phyloP scores from a whole-genome alignment of 768 basidiomycete species.

The Termitomyces sp. region DNA sequence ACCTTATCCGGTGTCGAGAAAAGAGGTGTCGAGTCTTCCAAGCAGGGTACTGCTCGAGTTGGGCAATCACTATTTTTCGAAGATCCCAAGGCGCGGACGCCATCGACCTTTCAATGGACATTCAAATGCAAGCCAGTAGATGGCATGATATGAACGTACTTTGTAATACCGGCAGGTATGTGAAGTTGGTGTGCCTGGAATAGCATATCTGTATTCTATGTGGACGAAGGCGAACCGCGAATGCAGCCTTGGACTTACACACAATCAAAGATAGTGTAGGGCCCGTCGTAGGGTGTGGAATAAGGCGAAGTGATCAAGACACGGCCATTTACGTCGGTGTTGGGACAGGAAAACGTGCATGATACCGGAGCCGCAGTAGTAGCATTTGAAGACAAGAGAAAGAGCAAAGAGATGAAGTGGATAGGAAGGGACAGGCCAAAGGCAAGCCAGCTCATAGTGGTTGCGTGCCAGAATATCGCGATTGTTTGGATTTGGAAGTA shows the following conservation, averaged over 20 bases:
- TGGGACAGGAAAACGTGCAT: constrained; percentile 17
- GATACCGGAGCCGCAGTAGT: constrained; percentile 6
- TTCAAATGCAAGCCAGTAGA: background rate
- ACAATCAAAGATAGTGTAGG: constrained; percentile 22
- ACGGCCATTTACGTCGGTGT: constrained; percentile 8
- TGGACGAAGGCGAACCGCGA: background rate
- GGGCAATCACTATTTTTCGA: constrained; percentile 6
- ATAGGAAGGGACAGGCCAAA: background rate
- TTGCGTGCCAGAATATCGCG: background rate
- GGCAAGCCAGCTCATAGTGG: background rate
- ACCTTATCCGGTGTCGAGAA: constrained; percentile 14
- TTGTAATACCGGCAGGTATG: constrained; percentile 19
- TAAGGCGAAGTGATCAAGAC: constrained; percentile 9
- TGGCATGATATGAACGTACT: constrained; percentile 1
- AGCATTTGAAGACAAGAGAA: background rate
- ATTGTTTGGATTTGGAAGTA: constrained; percentile 1
- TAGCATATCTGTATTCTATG: constrained; percentile 8
- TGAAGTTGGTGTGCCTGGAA: constrained; percentile 5
- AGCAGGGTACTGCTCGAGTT: constrained; percentile 10
- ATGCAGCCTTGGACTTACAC: constrained; percentile 8
- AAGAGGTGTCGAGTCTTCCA: background rate
- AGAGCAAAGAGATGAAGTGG: background rate
- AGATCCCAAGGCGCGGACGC: constrained; percentile 7
- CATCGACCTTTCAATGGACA: constrained; percentile 1
- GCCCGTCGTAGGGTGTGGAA: constrained; percentile 12